These are phyloP conservation scores for Penicillium nucicola DNA, from an alignment of 495 filamentous ascomycete genomes.

Conservation along the genomic window DNA sequence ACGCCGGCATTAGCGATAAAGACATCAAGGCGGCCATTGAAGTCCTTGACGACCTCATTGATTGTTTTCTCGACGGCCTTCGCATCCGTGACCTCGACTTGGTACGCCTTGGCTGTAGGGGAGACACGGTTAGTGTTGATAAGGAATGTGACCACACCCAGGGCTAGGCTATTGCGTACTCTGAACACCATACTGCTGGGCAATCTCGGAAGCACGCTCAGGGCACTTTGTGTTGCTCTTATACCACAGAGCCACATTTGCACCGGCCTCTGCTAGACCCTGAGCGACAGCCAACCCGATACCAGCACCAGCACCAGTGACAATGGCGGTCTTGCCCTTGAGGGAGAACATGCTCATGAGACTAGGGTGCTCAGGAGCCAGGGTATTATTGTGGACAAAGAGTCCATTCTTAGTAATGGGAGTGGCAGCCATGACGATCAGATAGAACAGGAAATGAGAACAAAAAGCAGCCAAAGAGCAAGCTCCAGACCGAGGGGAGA, in stretches of 20 bases:
- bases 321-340: slow-evolving; percentile 78
- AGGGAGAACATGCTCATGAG: slow-evolving; percentile 81
- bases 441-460: background rate
- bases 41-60: slow-evolving; percentile 60
- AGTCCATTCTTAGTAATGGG: slow-evolving; percentile 41
- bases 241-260: slow-evolving; percentile 87
- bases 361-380: slow-evolving; percentile 55
- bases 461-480: background rate
- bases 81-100: slow-evolving; percentile 62
- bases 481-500: background rate
- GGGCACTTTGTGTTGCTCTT: slow-evolving; percentile 71
- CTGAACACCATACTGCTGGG: slow-evolving; percentile 73
- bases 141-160: background rate
- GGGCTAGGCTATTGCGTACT: slow-evolving; percentile 44
- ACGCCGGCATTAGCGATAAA: slow-evolving; percentile 82
- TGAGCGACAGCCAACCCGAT: slow-evolving; percentile 80
- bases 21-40: slow-evolving; percentile 72
- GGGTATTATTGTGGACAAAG: slow-evolving; percentile 60
- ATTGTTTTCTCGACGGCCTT: slow-evolving; percentile 56
- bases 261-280: slow-evolving; percentile 76
- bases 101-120: slow-evolving; percentile 67
- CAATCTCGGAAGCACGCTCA: slow-evolving; percentile 69
- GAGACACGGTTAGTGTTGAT: background rate
- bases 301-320: slow-evolving; percentile 77
- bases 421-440: slow-evolving; percentile 30